Evolutionary conservation across 148 eudicot genomes (phyloP).

Genomic region (Dysphania ambrosioides): DNA sequence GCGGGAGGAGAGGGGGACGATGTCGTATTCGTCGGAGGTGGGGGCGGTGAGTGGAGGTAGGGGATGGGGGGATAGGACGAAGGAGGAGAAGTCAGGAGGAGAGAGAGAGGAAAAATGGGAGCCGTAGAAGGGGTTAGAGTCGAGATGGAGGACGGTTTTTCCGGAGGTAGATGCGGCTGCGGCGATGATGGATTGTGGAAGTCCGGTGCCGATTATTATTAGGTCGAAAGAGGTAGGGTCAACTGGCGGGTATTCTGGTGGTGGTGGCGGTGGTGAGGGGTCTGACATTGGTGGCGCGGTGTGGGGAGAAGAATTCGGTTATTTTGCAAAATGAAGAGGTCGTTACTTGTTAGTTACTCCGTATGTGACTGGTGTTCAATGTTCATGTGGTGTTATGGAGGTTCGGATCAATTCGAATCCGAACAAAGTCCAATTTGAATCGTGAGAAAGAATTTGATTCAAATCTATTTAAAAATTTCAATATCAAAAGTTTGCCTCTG

Average conservation of each 20-base stretch:
- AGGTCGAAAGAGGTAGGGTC: constrained; percentile 73
- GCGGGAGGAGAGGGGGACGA: constrained; percentile 33
- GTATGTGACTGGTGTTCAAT: too few species aligned
- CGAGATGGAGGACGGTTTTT: constrained; percentile 87
- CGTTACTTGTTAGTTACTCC: too few species aligned
- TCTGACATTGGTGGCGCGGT: neutral
- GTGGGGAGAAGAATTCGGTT: too few species aligned
- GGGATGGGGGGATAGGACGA: constrained; percentile 32
- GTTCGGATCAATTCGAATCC: too few species aligned
- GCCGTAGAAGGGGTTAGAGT: constrained; percentile 84
- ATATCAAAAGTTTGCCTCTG: too few species aligned
- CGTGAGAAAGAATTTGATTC: too few species aligned
- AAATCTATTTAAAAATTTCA: too few species aligned
- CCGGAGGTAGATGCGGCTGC: constrained; percentile 72
- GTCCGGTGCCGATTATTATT: constrained; percentile 75
- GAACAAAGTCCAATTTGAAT: too few species aligned
- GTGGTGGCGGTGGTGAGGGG: neutral
- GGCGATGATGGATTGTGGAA: constrained; percentile 68
- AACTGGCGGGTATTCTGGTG: constrained; percentile 35
- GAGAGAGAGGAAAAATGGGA: constrained; percentile 65
- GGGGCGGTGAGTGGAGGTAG: neutral
- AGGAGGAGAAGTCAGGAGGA: constrained; percentile 32
- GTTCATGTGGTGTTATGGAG: too few species aligned
- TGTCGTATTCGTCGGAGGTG: constrained; percentile 4
- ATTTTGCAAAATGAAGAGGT: too few species aligned